These are phyloP conservation scores for Solanum hybrid DNA, from an alignment of 305 asterid species.

Conservation along the genomic window DNA sequence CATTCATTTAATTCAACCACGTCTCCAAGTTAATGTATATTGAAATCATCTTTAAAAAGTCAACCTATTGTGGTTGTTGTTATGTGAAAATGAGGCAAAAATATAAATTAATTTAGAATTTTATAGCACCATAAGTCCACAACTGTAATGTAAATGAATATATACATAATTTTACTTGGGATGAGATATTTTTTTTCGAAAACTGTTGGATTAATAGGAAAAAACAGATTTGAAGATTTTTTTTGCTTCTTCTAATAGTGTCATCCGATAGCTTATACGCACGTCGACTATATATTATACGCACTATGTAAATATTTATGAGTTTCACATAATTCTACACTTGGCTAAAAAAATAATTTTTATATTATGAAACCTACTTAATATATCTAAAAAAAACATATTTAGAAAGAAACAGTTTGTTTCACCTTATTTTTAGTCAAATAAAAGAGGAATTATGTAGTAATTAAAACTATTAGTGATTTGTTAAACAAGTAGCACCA, in stretches of 20 bases:
- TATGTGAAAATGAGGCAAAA: neutral
- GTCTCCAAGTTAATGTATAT: neutral
- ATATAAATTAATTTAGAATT: neutral
- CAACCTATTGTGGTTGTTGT: neutral
- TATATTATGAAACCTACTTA: neutral
- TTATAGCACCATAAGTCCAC: neutral
- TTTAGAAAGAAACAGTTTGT: too few relatives aligned
- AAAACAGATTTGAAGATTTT: neutral
- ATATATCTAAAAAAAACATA: too few relatives aligned
- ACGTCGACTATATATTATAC: neutral
- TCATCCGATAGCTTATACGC: accelerated
- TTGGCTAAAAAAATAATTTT: too few relatives aligned
- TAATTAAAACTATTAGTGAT: neutral
- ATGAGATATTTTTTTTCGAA: neutral
- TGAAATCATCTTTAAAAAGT: neutral
- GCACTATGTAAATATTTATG: neutral
- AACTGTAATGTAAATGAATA: neutral
- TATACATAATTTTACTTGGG: conserved; percentile 16
- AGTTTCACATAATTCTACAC: neutral
- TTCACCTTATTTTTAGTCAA: too few relatives aligned
- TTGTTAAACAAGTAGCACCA: neutral
- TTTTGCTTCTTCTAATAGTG: neutral
- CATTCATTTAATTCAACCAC: neutral
- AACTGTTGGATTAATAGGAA: neutral
- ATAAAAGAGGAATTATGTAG: too few relatives aligned